Evolutionary conservation across 306 rosid genomes (phyloP).

Genomic region (Begonia fuchsioides): DNA sequence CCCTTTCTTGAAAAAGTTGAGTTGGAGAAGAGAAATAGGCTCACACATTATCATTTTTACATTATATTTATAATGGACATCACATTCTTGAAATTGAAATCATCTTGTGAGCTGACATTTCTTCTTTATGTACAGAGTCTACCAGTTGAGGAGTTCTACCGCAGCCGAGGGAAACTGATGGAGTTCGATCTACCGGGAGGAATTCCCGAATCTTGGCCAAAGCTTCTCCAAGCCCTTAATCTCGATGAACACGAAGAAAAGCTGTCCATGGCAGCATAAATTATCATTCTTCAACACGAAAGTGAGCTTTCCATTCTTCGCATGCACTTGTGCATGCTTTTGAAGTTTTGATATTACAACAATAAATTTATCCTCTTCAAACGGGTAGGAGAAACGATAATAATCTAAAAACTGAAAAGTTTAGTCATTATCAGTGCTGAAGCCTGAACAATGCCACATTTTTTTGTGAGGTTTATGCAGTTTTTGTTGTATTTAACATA

Average conservation of each 20-base stretch:
- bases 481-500: not conserved
- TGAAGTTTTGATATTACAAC: constrained; percentile 29
- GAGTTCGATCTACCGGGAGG: constrained; percentile 97
- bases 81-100: too few species aligned
- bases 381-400: constrained; percentile 1
- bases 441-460: not conserved
- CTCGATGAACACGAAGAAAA: constrained; percentile 68
- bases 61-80: too few species aligned
- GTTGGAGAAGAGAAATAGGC: not conserved
- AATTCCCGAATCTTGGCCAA: constrained; percentile 94
- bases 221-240: constrained; percentile 72
- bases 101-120: not conserved
- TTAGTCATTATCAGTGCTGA: not conserved
- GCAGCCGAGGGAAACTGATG: constrained; percentile 57
- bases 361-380: constrained; percentile 5
- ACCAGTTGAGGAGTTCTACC: constrained; percentile 79
- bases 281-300: constrained; percentile 12
- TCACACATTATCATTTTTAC: too few species aligned
- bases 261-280: constrained; percentile 62
- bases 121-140: constrained; percentile 45
- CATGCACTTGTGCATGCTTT: constrained; percentile 26
- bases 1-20: constrained; percentile 1
- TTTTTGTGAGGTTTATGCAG: not conserved
- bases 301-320: constrained; percentile 41
- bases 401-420: not conserved